Conservation (phyloP, 768 basidiomycete species). For the Mycena olivaceomarginata region DNA sequence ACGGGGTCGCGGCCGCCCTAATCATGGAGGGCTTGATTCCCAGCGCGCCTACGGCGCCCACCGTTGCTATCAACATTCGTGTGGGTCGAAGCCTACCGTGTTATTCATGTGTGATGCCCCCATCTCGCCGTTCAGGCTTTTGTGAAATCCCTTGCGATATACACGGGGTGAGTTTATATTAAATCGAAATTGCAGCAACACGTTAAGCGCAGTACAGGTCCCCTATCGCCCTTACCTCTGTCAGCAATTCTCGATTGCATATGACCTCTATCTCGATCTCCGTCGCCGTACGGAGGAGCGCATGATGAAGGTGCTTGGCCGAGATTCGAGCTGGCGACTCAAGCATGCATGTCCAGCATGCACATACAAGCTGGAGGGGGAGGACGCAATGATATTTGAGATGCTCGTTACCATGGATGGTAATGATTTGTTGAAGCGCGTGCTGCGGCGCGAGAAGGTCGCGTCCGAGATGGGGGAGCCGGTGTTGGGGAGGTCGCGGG, state of each 20-base stretch:
- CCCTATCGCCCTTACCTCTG: neutral
- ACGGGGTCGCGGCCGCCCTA: neutral
- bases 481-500: neutral
- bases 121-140: neutral
- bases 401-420: conserved; percentile 13
- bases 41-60: neutral
- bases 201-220: neutral
- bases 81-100: neutral
- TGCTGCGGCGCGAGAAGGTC: neutral
- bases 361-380: conserved; percentile 33
- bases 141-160: neutral
- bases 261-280: neutral
- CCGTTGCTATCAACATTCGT: neutral
- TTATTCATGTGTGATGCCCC: neutral
- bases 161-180: neutral
- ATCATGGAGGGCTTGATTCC: neutral
- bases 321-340: conserved; percentile 14
- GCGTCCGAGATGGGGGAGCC: neutral
- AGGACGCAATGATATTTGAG: conserved; percentile 3
- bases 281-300: neutral
- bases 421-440: conserved; percentile 20
- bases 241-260: neutral
- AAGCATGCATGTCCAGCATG: conserved; percentile 32
- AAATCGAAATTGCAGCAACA: no score
- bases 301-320: neutral